Base-by-base conservation (phyloP, 2,329 filamentous ascomycete genomes). In the Bertia moriformis region DNA sequence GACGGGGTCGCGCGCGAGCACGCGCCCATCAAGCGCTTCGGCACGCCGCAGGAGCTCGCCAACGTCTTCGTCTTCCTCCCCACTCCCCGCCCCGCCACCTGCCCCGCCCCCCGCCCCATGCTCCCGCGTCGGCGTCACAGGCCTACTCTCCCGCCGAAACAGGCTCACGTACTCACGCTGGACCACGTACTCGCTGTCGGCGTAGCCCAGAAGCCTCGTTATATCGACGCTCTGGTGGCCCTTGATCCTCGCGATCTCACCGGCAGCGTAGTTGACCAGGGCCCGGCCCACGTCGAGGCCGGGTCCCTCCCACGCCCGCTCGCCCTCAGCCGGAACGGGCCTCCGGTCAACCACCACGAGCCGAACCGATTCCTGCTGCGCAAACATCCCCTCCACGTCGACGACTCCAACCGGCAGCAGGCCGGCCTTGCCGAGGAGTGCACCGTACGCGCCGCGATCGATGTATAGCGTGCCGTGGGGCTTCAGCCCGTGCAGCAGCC, bases 401-500 rank as follows among this genome's bases (percentile, higher is more conserved):
- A 96, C 69, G 13, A 98, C 77, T n/a, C 89, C 91, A 1, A 84
- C 88, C 1, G 89, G 87, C 0, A 96, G 72, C 2, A 98, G 72
- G 3, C 87, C 85, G 0, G 88, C 87, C 61, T 93, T 93, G 52
- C 79, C 77, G 14, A 77, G 63, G 3, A 96, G 69, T 1, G 89
- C 91, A 22, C 70, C 66, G 60, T 87, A 78, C 3, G 89, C 89
- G 32, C 91, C 91, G n/a, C 74, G 65, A 62, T 98, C 91, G 49
- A 98, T 93, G 61, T 85, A 96, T 18, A 98, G 56, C 2, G 82
- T 93, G 13, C 91, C 91, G 51, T 93, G 88, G 0, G 91, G 86
- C 18, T 80, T 78, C 10, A 95, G 75, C 7, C 89, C 91, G 59
- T 98, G 86, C 0, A 96, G 70, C 38, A 98, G 78, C 91, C 91